Evolutionary conservation across 2,329 filamentous ascomycete genomes (phyloP), one percentile per base, ranked within the genome.

Genomic region (Metarhizium guizhouense): DNA sequence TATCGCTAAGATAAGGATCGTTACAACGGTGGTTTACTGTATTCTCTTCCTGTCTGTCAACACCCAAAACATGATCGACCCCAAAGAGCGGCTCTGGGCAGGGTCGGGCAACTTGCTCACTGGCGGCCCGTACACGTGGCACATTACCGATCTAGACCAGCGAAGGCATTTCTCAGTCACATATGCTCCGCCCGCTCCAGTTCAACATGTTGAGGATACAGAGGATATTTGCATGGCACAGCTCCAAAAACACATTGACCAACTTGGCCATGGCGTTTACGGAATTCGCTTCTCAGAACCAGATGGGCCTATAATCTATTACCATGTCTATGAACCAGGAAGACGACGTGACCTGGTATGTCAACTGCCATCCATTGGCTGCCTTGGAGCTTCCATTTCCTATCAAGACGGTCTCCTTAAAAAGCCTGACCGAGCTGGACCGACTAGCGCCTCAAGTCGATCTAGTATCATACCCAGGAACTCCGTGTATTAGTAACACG

Each of bases 281-380:
- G 53, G 54, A 16, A 64, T 67, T 47, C 47, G 60, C 47, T 10
- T 65, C 38, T 62, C 63, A 43, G 54, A 58, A 8, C 51, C 55
- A 3, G 63, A 63, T 16, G 54, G 57, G 3, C 52, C 57, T 1
- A n/a, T n/a, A n/a, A n/a, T n/a, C n/a, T n/a, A 47, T 60, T n/a
- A 40, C 52, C 3, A 25, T 54, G 8, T 62, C 60, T 48, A 65
- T 58, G 3, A 56, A 67, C 43, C 56, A 57, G 25, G 51, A 67
- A 55, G 61, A 70, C 40, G 68, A 71, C 34, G 32, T 62, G 14
- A 67, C 61, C 7, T 49, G 4, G 7, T 68, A 65, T 53, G 56
- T 62, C 13, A 62, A 61, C 38, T 62, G 67, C 42, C 62, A 64
- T 14, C 60, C 59, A 3, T 55, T 68, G 0, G 48, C 59, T 4